These are phyloP conservation scores for Domatiomyces globalis DNA, from an alignment of 2,329 filamentous ascomycete species.

Conservation along the genomic window DNA sequence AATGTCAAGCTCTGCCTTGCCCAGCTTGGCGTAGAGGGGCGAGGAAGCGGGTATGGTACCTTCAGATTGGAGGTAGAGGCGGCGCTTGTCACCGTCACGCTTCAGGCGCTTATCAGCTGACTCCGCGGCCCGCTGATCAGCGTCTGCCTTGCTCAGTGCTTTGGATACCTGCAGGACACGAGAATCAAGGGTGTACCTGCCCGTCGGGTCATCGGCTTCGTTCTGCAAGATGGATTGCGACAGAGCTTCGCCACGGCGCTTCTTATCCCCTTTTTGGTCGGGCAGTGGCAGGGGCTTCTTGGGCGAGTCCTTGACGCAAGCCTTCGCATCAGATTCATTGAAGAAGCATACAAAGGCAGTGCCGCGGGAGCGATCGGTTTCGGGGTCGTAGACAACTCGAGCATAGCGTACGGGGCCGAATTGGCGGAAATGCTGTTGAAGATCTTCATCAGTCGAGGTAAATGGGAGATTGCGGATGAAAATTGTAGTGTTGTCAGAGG, in stretches of 20 bases:
- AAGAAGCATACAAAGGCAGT: constrained; percentile 94
- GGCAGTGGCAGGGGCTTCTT: constrained; percentile 33
- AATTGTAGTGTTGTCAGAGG: constrained; percentile 41
- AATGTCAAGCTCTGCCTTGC: constrained; percentile 70
- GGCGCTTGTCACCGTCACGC: constrained; percentile 73
- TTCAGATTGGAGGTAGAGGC: constrained; percentile 75
- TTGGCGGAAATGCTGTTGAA: constrained; percentile 66
- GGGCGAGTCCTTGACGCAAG: constrained; percentile 64
- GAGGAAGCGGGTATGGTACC: constrained; percentile 68
- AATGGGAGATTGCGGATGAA: constrained; percentile 95
- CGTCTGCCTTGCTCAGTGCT: constrained; percentile 73
- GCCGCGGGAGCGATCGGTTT: constrained; percentile 73
- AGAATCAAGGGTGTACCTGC: constrained; percentile 79
- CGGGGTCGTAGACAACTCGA: constrained; percentile 73
- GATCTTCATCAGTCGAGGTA: constrained; percentile 63
- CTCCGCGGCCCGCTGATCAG: constrained; percentile 57
- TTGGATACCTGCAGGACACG: constrained; percentile 71
- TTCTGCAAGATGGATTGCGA: constrained; percentile 80
- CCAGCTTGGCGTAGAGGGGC: constrained; percentile 59
- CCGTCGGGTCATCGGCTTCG: constrained; percentile 64
- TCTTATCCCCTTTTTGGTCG: constrained; percentile 28
- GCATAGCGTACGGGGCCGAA: constrained; percentile 88
- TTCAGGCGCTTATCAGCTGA: constrained; percentile 49
- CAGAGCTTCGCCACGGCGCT: constrained; percentile 29
- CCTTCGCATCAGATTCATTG: constrained; percentile 57